Evolutionary conservation across 2,329 filamentous ascomycete species (phyloP), one percentile per base, ranked within the genome.

Genomic region (Bretziella fagacearum): DNA sequence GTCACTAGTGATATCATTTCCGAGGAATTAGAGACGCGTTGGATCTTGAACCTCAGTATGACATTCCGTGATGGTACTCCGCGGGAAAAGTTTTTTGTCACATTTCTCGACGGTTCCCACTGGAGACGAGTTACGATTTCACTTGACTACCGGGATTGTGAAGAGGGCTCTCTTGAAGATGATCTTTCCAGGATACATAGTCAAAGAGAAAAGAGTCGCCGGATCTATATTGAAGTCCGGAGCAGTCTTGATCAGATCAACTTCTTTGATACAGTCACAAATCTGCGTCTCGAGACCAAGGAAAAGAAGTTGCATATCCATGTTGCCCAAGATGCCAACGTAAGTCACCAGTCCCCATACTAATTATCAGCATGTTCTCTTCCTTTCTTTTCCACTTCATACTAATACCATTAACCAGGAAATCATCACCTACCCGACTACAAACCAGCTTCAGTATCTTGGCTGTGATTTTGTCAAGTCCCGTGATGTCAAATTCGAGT

Each of bases 1-100:
- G 36, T 49, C 8, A 35, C 42, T 6, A 47, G 42, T 30, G 65
- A 69, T 45, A 68, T 75, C 55, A 72, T 94, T 53, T 76, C 81
- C 53, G 76, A 83, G 52, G 89, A 96, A 61, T 71, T 95, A 47
- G 86, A 95, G 57, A 74, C 71, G 51, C 79, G 74, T 57, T 98
- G 91, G 91, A 96, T 98, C 51, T 68, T 98, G 55, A 98, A 98
- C 58, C 71, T 96, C 51, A 95, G 86, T 63, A 95, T 98, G 91
- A 86, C 94, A 61, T 98, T 95, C 61, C 77, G 87, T 50, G 91
- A 98, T 63, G 80, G 81, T 56, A 93, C 87, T 10, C 83, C 84
- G 55, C 75, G 89, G 36, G 91, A 98, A 62, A 98, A 98, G 61
- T 96, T 96, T 66, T 98, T 96, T 61, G 79, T 98, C 53, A 96